A percentile compares a stretch with the other conserved stretches of the same genome.
These are phyloP conservation scores for Saururus chinensis DNA, from an alignment of 164 flowering plant genomes.

Conservation along the genomic window DNA sequence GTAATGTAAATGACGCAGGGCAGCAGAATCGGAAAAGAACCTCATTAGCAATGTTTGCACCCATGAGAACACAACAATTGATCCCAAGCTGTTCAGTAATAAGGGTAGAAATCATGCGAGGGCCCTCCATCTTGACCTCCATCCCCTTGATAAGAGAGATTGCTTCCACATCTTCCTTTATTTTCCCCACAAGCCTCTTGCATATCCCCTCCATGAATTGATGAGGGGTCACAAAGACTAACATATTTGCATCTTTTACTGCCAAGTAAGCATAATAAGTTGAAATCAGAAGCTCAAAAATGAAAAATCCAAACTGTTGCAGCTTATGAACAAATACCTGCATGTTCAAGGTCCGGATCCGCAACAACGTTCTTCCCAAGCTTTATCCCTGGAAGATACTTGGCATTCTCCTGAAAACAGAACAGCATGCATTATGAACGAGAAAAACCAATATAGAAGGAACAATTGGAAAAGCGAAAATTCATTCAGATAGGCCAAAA, in stretches of 20 bases:
- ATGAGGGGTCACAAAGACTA: slow-evolving; percentile 94
- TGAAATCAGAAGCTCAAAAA: background rate
- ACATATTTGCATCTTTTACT: slow-evolving; percentile 82
- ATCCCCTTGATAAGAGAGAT: slow-evolving; percentile 90
- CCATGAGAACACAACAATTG: slow-evolving; percentile 94
- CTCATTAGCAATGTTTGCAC: slow-evolving; percentile 95
- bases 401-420: slow-evolving; percentile 67
- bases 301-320: background rate
- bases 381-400: slow-evolving; percentile 89
- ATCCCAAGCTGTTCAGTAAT: slow-evolving; percentile 58
- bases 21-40: slow-evolving; percentile 14
- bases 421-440: background rate
- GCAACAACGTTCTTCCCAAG: slow-evolving; percentile 95
- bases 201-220: slow-evolving; percentile 93
- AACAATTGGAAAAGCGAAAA: background rate
- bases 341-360: slow-evolving; percentile 76
- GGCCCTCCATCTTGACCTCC: slow-evolving; percentile 95
- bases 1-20: background rate
- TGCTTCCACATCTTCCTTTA: slow-evolving; percentile 49
- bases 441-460: background rate
- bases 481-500: background rate
- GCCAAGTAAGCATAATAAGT: slow-evolving; percentile 12
- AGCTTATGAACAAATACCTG: slow-evolving; percentile 38
- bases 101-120: slow-evolving; percentile 78
- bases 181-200: slow-evolving; percentile 63